Evolutionary conservation across 2,329 filamentous ascomycete genomes (phyloP).

Genomic region (Parascedosporium putredinis): DNA sequence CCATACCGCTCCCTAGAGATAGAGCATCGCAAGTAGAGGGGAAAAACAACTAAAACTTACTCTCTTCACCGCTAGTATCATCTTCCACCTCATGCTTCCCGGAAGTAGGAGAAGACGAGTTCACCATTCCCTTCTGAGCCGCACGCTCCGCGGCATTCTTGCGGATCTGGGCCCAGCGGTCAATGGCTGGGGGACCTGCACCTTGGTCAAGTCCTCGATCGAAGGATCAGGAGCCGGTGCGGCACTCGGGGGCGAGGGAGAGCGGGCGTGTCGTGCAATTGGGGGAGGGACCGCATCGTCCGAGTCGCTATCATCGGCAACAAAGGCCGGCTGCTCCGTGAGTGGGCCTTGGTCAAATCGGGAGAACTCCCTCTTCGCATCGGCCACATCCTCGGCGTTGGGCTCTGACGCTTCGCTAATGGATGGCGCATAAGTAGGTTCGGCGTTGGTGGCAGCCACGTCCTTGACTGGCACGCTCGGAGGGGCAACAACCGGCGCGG

Average conservation of each 20-base stretch:
- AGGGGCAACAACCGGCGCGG: slow-evolving; percentile 13
- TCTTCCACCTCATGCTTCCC: slow-evolving; percentile 51
- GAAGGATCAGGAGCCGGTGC: slow-evolving; percentile 19
- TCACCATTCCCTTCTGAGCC: slow-evolving; percentile 45
- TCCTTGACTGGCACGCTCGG: not conserved
- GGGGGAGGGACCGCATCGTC: slow-evolving; percentile 41
- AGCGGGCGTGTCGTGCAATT: slow-evolving; percentile 32
- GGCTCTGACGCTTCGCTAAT: slow-evolving; percentile 44
- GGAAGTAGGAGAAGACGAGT: not conserved
- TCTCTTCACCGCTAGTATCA: slow-evolving; percentile 92
- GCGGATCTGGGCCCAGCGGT: slow-evolving; percentile 92
- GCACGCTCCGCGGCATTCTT: slow-evolving; percentile 86
- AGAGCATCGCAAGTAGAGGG: not conserved
- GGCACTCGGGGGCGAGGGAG: slow-evolving; percentile 16
- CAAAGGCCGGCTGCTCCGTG: slow-evolving; percentile 74
- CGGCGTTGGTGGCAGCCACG: slow-evolving; percentile 13
- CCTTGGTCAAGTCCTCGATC: slow-evolving; percentile 17
- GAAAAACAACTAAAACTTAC: no score
- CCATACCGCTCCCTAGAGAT: no score
- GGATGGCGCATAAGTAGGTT: slow-evolving; percentile 33
- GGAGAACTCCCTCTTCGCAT: slow-evolving; percentile 50
- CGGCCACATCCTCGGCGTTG: slow-evolving; percentile 45
- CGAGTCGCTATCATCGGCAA: slow-evolving; percentile 46
- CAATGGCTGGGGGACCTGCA: slow-evolving; percentile 37
- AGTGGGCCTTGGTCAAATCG: slow-evolving; percentile 85